Evolutionary conservation across 1,139 yeast genomes (phyloP), one percentile per base, ranked within the genome.

Genomic region (Suhomyces chickasaworum): DNA sequence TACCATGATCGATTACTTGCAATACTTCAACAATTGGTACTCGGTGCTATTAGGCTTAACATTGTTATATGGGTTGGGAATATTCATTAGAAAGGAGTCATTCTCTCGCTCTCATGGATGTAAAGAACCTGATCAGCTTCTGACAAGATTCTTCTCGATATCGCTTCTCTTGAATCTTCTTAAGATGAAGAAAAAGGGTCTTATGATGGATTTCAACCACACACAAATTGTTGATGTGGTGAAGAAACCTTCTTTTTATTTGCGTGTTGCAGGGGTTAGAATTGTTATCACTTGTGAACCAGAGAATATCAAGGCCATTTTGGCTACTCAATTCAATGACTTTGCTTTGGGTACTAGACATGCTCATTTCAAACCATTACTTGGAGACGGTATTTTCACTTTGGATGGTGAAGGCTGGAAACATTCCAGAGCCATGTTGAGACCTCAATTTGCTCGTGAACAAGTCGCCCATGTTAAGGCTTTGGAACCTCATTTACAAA

Each of bases 361-460:
- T 48, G 50, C 58, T 20, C 59, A 57, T 41, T 54, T 61, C 46
- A 41, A 42, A 39, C 58, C 63, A 3, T 53, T 58, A 34, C 50
- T 62, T 42, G 66, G 66, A 16, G 65, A 62, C 37, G 66, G 66
- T 7, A 61, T 62, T 38, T 62, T 62, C 50, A 61, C 66, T 16
- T 53, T 62, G 46, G 66, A 62, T 39, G 64, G 63, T 6, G 58
- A 55, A 4, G 65, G 64, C 6, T 62, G 66, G 66, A 62, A 62
- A 45, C 64, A 62, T 38, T 57, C 63, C 13, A 50, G 66, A 43
- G 54, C 65, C 6, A 59, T 62, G 66, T 60, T 62, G 57, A 53
- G 66, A 44, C 66, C 66, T 9, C 65, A 61, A 42, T 62, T 62
- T 46, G 60, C 64, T n/a, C 54, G 64, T 46, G 65, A 62, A 44